Base-by-base conservation (phyloP, 768 basidiomycete species). In the Pulveroboletus ravenelii region DNA sequence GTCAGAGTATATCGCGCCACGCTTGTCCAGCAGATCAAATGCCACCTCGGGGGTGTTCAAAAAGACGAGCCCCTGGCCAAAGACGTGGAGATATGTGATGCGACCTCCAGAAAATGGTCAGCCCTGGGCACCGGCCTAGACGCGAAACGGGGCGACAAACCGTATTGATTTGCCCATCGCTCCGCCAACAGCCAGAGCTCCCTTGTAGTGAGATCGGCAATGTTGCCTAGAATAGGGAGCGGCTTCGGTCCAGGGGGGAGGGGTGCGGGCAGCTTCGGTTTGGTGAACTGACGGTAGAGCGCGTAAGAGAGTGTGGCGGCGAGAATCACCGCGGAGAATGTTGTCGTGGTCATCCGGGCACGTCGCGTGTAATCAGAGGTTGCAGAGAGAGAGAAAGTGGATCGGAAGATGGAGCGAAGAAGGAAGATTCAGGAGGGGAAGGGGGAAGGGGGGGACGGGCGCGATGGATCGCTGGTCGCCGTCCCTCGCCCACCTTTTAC, bases 1-100 rank as follows among this genome's bases (percentile, higher is more conserved):
- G 69, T 89, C 88, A 8, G 87, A 82, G 64, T 89, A 89, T 27
- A 87, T 81, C 9, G 77, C 70, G 7, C 86, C 84, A 29, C 80
- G 77, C 60, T 79, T 84, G 48, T 89, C 87, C 55, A 91, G 69
- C 48, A 91, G 67, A 32, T 88, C 87, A 35, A 72, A 70, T 0
- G 76, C 78, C 0, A 75, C 81, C 34, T 84, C 76, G 7, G 76
- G 74, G 31, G 77, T 78, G 66, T 82, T 85, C 45, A 89, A 59
- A 66, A 89, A 84, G 29, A 89, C 71, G 31, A 90, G 76, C 2
- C 79, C 77, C 52, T 86, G 79, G 0, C 85, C 84, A 41, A 85
- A 72, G 20, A 86, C 67, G 56, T 83, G 81, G 32, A 88, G 64
- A 59, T 85, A 82, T 0, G 81, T 79, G 57, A 88, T 69, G 41